Percentiles rank a stretch among this genome's conserved stretches.
Conservation (phyloP, 2,329 filamentous ascomycete genomes). For the Colletotrichum lentis region DNA sequence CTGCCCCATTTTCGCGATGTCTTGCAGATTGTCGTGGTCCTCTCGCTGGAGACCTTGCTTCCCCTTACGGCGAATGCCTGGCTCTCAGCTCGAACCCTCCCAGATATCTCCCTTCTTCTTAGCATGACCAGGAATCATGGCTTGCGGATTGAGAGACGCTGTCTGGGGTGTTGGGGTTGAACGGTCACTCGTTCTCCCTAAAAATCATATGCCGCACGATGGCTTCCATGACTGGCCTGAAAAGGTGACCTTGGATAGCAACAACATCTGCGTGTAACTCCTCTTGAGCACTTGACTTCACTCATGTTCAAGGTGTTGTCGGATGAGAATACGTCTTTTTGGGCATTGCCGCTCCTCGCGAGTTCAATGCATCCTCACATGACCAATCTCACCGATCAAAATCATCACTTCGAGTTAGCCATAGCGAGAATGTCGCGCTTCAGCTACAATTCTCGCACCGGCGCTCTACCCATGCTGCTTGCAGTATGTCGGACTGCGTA, state of each 20-base stretch:
- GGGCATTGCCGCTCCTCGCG: neutral
- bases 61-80: constrained; percentile 52
- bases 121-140: constrained; percentile 54
- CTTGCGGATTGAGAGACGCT: constrained; percentile 66
- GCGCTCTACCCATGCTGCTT: constrained; percentile 71
- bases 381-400: constrained; percentile 78
- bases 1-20: constrained; percentile 60
- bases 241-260: constrained; percentile 41
- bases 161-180: constrained; percentile 82
- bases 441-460: constrained; percentile 93
- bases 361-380: constrained; percentile 37
- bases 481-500: constrained; percentile 74
- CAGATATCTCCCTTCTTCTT: constrained; percentile 64
- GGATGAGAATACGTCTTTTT: constrained; percentile 64
- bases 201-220: constrained; percentile 75
- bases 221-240: constrained; percentile 41
- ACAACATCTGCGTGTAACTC: constrained; percentile 56
- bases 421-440: constrained; percentile 90
- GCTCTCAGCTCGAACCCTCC: constrained; percentile 84
- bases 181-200: constrained; percentile 72
- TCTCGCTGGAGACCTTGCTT: constrained; percentile 71
- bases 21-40: constrained; percentile 81
- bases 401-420: constrained; percentile 80
- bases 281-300: constrained; percentile 54
- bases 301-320: constrained; percentile 72